phyloP scores from a whole-genome alignment of 2,329 filamentous ascomycete genomes.

The Fusarium penzigii region DNA sequence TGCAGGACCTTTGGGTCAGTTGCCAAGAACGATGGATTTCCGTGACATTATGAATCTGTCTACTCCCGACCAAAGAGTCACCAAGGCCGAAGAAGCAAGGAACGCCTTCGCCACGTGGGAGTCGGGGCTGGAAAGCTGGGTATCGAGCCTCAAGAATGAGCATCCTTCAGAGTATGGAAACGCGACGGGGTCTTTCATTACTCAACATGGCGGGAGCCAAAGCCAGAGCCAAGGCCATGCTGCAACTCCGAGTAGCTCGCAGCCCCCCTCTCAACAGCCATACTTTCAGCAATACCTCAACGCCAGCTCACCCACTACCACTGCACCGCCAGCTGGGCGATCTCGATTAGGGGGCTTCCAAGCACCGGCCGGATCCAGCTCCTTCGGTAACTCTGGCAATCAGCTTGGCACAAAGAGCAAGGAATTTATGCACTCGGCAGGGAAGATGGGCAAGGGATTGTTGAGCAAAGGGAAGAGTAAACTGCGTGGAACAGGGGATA shows the following conservation, averaged over 20 bases:
- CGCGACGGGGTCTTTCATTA: slow-evolving; percentile 33
- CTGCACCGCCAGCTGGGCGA: slow-evolving; percentile 34
- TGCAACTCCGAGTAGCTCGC: slow-evolving; percentile 24
- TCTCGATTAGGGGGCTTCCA: slow-evolving; percentile 37
- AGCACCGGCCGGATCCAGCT: slow-evolving; percentile 43
- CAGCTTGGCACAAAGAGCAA: slow-evolving; percentile 83
- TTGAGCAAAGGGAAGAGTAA: slow-evolving; percentile 90
- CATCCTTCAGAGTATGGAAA: slow-evolving; percentile 49
- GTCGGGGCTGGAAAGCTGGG: slow-evolving; percentile 69
- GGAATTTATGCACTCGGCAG: slow-evolving; percentile 82
- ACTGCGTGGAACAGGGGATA: slow-evolving; percentile 72
- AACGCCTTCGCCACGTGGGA: slow-evolving; percentile 71
- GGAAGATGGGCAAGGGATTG: slow-evolving; percentile 86
- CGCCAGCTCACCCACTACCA: slow-evolving; percentile 36
- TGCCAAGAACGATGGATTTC: slow-evolving; percentile 56
- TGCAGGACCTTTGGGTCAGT: slow-evolving; percentile 12
- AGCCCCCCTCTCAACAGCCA: slow-evolving; percentile 43
- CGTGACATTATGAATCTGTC: slow-evolving; percentile 75
- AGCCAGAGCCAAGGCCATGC: slow-evolving; percentile 17
- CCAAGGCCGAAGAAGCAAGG: slow-evolving; percentile 72
- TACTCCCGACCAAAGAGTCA: slow-evolving; percentile 67
- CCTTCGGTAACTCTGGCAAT: slow-evolving; percentile 56
- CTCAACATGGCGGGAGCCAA: slow-evolving; percentile 11
- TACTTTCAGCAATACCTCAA: slow-evolving; percentile 60
- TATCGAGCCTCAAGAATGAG: slow-evolving; percentile 45